Conservation (phyloP, 2,329 filamentous ascomycete genomes). For the Aureobasidium sp. region DNA sequence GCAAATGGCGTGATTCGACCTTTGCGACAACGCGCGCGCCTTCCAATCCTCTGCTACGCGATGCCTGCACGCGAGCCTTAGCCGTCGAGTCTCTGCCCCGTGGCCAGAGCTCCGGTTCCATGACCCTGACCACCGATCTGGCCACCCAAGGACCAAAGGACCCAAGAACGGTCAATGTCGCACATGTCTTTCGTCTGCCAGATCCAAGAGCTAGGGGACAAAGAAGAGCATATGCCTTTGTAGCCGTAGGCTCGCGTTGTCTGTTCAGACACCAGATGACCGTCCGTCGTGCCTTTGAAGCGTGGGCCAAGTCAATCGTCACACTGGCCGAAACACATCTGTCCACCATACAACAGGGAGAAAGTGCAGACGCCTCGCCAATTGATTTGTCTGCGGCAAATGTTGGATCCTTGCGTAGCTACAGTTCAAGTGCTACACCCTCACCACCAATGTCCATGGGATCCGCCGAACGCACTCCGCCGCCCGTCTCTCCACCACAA, state of each 20-base stretch:
- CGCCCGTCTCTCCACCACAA: neutral
- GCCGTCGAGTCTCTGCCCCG: slow-evolving; percentile 11
- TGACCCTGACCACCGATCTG: slow-evolving; percentile 12
- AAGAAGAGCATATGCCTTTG: slow-evolving; percentile 12
- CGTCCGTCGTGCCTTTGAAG: slow-evolving; percentile 9
- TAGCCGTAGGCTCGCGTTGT: neutral
- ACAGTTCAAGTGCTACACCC: slow-evolving; percentile 9
- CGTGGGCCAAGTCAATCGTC: slow-evolving; percentile 3
- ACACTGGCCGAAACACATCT: slow-evolving; percentile 4
- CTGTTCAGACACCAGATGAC: slow-evolving; percentile 6
- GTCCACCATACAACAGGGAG: neutral
- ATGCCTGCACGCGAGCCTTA: slow-evolving; percentile 7
- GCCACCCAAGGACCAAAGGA: slow-evolving; percentile 2
- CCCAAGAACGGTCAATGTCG: slow-evolving; percentile 3
- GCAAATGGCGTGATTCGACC: neutral
- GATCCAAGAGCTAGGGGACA: slow-evolving; percentile 15
- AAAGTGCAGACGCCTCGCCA: neutral
- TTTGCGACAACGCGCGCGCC: slow-evolving; percentile 1
- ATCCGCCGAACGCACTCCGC: neutral
- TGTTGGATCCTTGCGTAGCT: neutral
- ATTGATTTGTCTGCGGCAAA: neutral
- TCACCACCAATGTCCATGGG: slow-evolving; percentile 12
- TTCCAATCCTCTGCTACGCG: slow-evolving; percentile 9
- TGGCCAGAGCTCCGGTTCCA: neutral
- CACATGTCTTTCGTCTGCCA: slow-evolving; percentile 11